Evolutionary conservation across 495 filamentous ascomycete species (phyloP), one percentile per base, ranked within the genome.

Genomic region (Podospora australis): DNA sequence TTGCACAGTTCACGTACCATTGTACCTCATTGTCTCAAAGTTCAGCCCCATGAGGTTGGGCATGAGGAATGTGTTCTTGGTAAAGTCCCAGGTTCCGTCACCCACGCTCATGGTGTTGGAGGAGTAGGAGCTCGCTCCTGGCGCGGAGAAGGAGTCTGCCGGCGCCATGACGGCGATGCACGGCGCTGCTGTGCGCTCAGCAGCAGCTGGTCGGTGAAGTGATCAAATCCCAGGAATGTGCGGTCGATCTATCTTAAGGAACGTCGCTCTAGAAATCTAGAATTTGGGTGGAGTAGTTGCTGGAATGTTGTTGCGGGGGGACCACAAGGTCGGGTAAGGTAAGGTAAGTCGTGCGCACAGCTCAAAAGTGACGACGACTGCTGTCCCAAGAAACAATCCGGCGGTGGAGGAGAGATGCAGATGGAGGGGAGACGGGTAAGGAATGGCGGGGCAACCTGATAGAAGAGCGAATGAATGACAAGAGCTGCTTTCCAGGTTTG

Each of bases 11-110:
- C 38, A 43, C 79, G 58, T 68, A 92, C 90, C 90, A 81, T 96
- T 96, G 68, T 94, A 95, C 67, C 77, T 81, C 84, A 89, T 95
- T n/a, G 89, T 96, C 44, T 84, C 88, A 66, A 90, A 89, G 65
- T 96, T 95, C 13, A 94, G 62, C 2, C 89, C 90, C 63, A 86
- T 75, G 29, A 96, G 67, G 68, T 92, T 92, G 20, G 90, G 90
- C 38, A 96, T 68, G 39, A 96, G 74, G 66, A 96, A 96, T 7
- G 83, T 86, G 67, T 96, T 90, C 65, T 84, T 80, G 49, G 76
- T 70, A 20, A 78, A 77, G 57, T 95, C 88, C 90, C 90, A 96
- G 23, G 90, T 96, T 23, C 90, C 90, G 71, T 95, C 90, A 49
- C 90, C 90, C 14, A 95, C 90, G 54, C 77, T 79, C 67, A 95